phyloP scores from a whole-genome alignment of 768 basidiomycete genomes.

The Auriscalpium vulgare region DNA sequence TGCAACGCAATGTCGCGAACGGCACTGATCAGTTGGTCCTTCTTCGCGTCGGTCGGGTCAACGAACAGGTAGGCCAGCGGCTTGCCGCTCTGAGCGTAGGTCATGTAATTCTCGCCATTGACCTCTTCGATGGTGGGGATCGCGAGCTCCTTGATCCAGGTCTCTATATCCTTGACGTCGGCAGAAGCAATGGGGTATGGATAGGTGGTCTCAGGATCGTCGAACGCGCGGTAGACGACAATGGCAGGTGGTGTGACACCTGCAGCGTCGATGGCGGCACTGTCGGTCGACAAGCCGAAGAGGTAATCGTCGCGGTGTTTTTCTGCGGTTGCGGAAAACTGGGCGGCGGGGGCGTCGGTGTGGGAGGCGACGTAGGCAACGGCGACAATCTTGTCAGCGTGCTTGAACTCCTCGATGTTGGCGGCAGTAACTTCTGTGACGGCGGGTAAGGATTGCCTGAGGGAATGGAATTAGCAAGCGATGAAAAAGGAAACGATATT shows the following conservation, averaged over 20 bases:
- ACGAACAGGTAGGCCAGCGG: constrained; percentile 94
- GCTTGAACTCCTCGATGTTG: constrained; percentile 80
- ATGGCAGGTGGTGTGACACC: constrained; percentile 77
- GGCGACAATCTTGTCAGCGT: constrained; percentile 83
- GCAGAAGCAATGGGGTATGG: constrained; percentile 53
- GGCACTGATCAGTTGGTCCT: constrained; percentile 54
- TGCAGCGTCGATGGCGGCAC: constrained; percentile 56
- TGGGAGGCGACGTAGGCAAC: constrained; percentile 77
- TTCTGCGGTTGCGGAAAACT: constrained; percentile 77
- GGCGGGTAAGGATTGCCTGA: constrained; percentile 87
- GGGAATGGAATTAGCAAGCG: constrained; percentile 14
- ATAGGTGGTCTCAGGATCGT: constrained; percentile 69
- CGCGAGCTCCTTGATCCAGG: constrained; percentile 77
- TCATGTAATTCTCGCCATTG: constrained; percentile 84
- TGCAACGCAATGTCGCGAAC: constrained; percentile 73
- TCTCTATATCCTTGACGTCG: constrained; percentile 53
- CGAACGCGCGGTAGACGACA: constrained; percentile 88
- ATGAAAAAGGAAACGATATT: background rate
- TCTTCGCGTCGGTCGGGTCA: constrained; percentile 65
- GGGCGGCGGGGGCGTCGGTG: constrained; percentile 58
- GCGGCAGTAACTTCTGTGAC: constrained; percentile 72
- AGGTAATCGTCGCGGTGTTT: constrained; percentile 89
- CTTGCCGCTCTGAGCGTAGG: constrained; percentile 74
- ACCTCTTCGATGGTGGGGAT: constrained; percentile 90
- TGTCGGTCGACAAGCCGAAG: constrained; percentile 80